Conservation (phyloP, 495 filamentous ascomycete genomes). For the Tuber brumale region DNA sequence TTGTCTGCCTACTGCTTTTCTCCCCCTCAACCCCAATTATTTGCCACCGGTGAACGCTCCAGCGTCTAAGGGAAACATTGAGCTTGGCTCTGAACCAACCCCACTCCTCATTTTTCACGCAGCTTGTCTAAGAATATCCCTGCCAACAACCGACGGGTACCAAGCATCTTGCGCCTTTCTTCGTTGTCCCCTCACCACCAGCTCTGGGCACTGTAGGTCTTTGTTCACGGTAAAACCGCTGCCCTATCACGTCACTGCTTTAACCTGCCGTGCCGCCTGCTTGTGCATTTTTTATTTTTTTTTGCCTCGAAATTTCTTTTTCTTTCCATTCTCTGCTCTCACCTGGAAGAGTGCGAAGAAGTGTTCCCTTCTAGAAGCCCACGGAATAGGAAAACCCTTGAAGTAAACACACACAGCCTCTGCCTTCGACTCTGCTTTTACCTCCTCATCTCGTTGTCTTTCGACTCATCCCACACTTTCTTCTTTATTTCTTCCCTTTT, state of each 20-base stretch:
- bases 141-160: constrained; percentile 10
- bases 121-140: constrained; percentile 10
- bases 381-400: not conserved
- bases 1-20: not conserved
- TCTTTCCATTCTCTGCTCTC: not conserved
- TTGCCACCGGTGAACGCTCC: constrained; percentile 16
- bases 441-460: not conserved
- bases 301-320: not conserved
- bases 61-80: constrained; percentile 17
- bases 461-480: not conserved
- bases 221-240: not conserved
- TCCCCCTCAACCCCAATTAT: not conserved
- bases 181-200: constrained; percentile 6
- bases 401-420: constrained; percentile 2
- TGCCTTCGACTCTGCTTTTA: not conserved
- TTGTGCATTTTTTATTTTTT: not conserved
- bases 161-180: not conserved
- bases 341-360: not conserved
- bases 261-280: not conserved
- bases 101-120: constrained; percentile 9
- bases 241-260: not conserved
- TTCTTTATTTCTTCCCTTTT: not conserved
- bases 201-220: not conserved
- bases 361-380: not conserved
- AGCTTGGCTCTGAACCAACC: not conserved